Evolutionary conservation across 108 stramenopile genomes (phyloP).

Genomic region (Cyclotella cryptica): DNA sequence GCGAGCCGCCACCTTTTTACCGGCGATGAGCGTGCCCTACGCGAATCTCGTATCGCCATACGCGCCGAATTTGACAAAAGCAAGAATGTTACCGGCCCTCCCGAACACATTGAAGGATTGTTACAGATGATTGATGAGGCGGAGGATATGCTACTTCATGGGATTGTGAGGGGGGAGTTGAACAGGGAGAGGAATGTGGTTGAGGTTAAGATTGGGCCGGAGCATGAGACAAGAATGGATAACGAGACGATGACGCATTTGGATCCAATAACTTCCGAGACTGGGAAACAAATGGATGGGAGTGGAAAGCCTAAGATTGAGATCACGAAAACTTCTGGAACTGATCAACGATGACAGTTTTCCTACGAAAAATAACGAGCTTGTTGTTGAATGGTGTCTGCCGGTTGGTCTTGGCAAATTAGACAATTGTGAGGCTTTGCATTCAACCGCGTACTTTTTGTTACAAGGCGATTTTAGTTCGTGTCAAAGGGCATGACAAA

Average conservation of each 20-base stretch:
- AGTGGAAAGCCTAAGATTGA: constrained; percentile 30
- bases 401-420: too few species aligned
- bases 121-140: constrained; percentile 87
- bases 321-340: constrained; percentile 24
- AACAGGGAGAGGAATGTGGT: constrained; percentile 63
- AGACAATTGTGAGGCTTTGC: too few species aligned
- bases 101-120: constrained; percentile 69
- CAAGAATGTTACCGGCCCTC: constrained; percentile 52
- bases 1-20: constrained; percentile 76
- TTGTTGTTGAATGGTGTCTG: background rate
- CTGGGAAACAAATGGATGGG: constrained; percentile 51
- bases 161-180: constrained; percentile 80
- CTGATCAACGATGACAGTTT: background rate
- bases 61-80: constrained; percentile 78
- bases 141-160: constrained; percentile 82
- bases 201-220: constrained; percentile 79
- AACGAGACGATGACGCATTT: constrained; percentile 65
- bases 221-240: constrained; percentile 65
- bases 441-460: too few species aligned
- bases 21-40: constrained; percentile 71
- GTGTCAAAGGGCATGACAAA: too few species aligned
- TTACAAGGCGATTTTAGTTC: too few species aligned
- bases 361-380: background rate
- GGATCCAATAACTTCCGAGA: constrained; percentile 80
- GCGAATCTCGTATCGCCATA: constrained; percentile 72